These are phyloP conservation scores for Carallia pectinifolia DNA, from an alignment of 345 rosid species.

Conservation along the genomic window DNA sequence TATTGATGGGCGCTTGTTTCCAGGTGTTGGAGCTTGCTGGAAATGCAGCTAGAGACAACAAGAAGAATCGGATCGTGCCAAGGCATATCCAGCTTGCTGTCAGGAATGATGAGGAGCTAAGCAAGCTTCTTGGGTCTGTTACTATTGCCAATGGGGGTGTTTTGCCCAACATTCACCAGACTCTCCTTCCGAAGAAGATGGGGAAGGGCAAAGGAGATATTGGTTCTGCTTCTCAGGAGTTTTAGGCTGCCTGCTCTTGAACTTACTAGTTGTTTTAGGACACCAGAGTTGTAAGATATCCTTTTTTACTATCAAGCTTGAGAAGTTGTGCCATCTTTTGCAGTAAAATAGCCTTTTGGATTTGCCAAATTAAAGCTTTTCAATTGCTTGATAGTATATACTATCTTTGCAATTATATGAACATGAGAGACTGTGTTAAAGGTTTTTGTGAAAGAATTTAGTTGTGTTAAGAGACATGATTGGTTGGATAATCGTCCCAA, in stretches of 20 bases:
- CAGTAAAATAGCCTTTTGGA: too few species aligned
- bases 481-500: too few species aligned
- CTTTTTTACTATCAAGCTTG: too few species aligned
- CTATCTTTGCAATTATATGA: too few species aligned
- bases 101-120: constrained; percentile 65
- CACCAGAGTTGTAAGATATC: too few species aligned
- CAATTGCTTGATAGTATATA: too few species aligned
- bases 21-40: constrained; percentile 79
- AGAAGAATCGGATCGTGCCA: constrained; percentile 66
- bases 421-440: too few species aligned
- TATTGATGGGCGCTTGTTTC: not conserved
- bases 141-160: constrained; percentile 77
- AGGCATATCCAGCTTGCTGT: constrained; percentile 77
- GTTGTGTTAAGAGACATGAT: too few species aligned
- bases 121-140: constrained; percentile 60
- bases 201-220: constrained; percentile 59
- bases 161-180: constrained; percentile 66
- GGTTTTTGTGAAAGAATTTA: too few species aligned
- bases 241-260: not conserved
- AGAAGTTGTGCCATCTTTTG: too few species aligned
- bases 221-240: constrained; percentile 64
- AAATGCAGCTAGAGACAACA: constrained; percentile 75
- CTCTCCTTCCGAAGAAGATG: constrained; percentile 49
- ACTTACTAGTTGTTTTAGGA: not conserved
- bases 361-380: too few species aligned